A percentile compares a stretch with the other conserved stretches of the same genome.
phyloP scores from a whole-genome alignment of 106 monocot species.

The Allium fistulosum region DNA sequence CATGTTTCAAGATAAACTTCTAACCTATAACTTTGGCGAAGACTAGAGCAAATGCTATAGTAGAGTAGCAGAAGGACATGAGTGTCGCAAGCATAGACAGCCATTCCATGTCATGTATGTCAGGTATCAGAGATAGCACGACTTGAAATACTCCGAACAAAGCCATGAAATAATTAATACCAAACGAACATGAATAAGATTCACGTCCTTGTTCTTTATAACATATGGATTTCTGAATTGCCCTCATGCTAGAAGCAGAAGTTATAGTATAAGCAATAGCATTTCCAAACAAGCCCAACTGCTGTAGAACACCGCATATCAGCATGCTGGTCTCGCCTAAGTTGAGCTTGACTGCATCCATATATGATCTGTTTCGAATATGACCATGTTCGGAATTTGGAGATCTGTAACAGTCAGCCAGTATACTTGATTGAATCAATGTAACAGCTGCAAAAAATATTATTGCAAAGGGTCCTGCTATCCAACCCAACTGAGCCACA shows the following conservation, averaged over 20 bases:
- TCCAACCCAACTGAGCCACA: background rate
- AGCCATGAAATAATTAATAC: slow-evolving; percentile 41
- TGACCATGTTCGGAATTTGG: slow-evolving; percentile 19
- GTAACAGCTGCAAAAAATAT: slow-evolving; percentile 64
- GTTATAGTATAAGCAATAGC: slow-evolving; percentile 53
- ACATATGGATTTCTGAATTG: slow-evolving; percentile 55
- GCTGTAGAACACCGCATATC: slow-evolving; percentile 55
- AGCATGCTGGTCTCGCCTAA: slow-evolving; percentile 40
- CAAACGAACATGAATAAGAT: slow-evolving; percentile 35
- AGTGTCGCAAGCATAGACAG: slow-evolving; percentile 60
- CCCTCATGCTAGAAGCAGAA: slow-evolving; percentile 47
- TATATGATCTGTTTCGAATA: background rate
- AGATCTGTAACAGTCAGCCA: slow-evolving; percentile 17
- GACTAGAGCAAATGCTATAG: slow-evolving; percentile 61
- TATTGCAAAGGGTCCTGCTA: slow-evolving; percentile 15
- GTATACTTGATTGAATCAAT: slow-evolving; percentile 8
- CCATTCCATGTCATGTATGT: slow-evolving; percentile 85
- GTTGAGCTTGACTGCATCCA: background rate
- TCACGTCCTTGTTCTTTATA: slow-evolving; percentile 51
- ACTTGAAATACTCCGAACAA: slow-evolving; percentile 66
- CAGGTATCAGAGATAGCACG: slow-evolving; percentile 63
- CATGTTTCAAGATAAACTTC: slow-evolving; percentile 1
- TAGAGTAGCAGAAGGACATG: slow-evolving; percentile 85
- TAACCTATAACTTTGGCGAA: slow-evolving; percentile 57
- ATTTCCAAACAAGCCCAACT: slow-evolving; percentile 42